These are phyloP conservation scores for Vitis hybrid DNA, from an alignment of 177 flowering plant genomes.

Conservation along the genomic window DNA sequence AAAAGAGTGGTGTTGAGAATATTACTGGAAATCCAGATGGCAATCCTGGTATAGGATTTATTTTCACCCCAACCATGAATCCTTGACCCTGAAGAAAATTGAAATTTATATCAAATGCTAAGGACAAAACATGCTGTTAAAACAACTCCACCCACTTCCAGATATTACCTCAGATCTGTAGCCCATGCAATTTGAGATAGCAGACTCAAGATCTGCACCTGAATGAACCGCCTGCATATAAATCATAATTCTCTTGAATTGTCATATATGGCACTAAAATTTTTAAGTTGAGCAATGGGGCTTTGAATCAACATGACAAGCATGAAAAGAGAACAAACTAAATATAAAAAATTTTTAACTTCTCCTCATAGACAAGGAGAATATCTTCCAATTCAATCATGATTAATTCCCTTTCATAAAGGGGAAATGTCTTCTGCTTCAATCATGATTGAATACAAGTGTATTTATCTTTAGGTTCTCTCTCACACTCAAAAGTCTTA, in stretches of 20 bases:
- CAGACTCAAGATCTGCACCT: conserved; percentile 99
- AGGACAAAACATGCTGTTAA: not conserved
- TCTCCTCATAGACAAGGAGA: too few species aligned
- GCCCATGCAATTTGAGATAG: conserved; percentile 89
- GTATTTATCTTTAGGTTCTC: too few species aligned
- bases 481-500: too few species aligned
- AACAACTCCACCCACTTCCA: conserved; percentile 2
- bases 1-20: conserved; percentile 10
- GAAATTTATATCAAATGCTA: conserved; percentile 2
- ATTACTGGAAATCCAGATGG: conserved; percentile 85
- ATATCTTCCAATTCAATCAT: too few species aligned
- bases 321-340: too few species aligned
- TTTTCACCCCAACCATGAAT: conserved; percentile 95
- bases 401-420: too few species aligned
- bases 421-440: too few species aligned
- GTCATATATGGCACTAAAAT: not conserved
- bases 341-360: too few species aligned
- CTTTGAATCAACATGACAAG: not conserved
- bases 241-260: not conserved
- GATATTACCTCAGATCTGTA: conserved; percentile 71
- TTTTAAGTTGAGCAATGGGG: not conserved
- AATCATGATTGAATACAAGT: too few species aligned
- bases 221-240: conserved; percentile 93
- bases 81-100: conserved; percentile 74
- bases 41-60: conserved; percentile 82